Conservation (phyloP, 805 yeast genomes). For the Starmera dryadoides region DNA sequence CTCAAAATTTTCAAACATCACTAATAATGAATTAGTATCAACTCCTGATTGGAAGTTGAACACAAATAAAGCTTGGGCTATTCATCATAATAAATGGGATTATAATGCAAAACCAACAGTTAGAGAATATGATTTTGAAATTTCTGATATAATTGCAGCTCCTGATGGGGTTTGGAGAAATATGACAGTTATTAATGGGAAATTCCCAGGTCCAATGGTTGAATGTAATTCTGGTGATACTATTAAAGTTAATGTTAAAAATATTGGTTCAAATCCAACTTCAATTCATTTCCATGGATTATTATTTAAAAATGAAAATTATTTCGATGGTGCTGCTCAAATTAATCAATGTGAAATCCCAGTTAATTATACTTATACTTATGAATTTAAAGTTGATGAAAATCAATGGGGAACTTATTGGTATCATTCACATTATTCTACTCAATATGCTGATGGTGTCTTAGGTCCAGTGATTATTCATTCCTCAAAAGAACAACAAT, state of each 20-base stretch:
- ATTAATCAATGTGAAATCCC: constrained; percentile 43
- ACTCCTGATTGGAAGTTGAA: constrained; percentile 19
- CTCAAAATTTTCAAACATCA: constrained; percentile 1
- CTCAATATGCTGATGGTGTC: constrained; percentile 42
- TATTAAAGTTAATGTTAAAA: constrained; percentile 33
- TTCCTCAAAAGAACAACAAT: constrained; percentile 25
- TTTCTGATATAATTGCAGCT: constrained; percentile 16
- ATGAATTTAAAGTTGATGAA: constrained; percentile 30
- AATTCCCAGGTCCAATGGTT: constrained; percentile 45
- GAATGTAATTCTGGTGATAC: constrained; percentile 39
- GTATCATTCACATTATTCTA: constrained; percentile 48
- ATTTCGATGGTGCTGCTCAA: constrained; percentile 44
- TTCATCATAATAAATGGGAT: constrained; percentile 16
- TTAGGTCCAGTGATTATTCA: constrained; percentile 47
- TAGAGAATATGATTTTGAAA: constrained; percentile 18
- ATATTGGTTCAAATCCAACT: constrained; percentile 30
- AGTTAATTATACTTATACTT: constrained; percentile 31
- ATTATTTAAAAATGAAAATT: constrained; percentile 34
- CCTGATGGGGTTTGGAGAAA: constrained; percentile 25
- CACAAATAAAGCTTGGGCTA: constrained; percentile 17
- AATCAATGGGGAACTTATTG: constrained; percentile 44
- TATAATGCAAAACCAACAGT: constrained; percentile 10
- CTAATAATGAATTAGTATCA: background rate
- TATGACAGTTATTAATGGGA: constrained; percentile 27
- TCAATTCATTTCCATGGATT: constrained; percentile 50